These are phyloP conservation scores for Coprinellus micaceus DNA, from an alignment of 768 basidiomycete species.

Conservation along the genomic window DNA sequence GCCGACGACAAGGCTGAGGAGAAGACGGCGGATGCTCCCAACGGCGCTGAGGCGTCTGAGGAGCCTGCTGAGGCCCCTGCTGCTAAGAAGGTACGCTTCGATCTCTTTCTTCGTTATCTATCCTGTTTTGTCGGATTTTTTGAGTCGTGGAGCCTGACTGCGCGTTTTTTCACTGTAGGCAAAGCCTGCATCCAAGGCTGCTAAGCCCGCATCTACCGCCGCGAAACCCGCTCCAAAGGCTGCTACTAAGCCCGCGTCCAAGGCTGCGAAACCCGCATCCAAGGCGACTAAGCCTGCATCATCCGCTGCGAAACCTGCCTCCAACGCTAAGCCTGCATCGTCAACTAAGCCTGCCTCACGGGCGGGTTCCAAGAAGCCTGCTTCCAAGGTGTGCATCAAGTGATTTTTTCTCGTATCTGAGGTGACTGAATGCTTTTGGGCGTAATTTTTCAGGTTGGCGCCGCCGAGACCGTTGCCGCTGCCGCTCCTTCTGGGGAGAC, in stretches of 20 bases:
- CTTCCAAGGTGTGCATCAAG: conserved; percentile 48
- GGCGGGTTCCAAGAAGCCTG: conserved; percentile 59
- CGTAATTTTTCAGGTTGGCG: conserved; percentile 33
- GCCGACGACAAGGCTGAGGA: conserved; percentile 37
- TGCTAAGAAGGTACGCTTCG: conserved; percentile 54
- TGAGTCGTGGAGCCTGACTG: conserved; percentile 8
- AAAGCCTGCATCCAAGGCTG: conserved; percentile 42
- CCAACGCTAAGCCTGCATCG: conserved; percentile 32
- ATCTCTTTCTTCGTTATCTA: conserved; percentile 4
- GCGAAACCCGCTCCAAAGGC: conserved; percentile 44
- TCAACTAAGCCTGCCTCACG: conserved; percentile 56
- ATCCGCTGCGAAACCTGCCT: conserved; percentile 35
- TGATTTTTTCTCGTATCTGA: neutral
- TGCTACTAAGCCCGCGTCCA: conserved; percentile 41
- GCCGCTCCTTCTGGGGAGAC: conserved; percentile 38
- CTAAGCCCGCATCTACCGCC: conserved; percentile 39
- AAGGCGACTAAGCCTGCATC: conserved; percentile 30
- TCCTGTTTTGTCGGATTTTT: conserved; percentile 8
- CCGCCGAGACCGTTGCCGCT: conserved; percentile 35
- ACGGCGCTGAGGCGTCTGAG: conserved; percentile 30
- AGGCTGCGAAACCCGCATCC: conserved; percentile 40
- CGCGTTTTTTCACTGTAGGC: conserved; percentile 25
- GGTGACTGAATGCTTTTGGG: conserved; percentile 9
- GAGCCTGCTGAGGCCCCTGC: conserved; percentile 45
- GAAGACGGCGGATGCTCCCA: conserved; percentile 28